Base-by-base conservation (phyloP, 1,284 basidiomycete species). In the Papiliotrema flavescens region DNA sequence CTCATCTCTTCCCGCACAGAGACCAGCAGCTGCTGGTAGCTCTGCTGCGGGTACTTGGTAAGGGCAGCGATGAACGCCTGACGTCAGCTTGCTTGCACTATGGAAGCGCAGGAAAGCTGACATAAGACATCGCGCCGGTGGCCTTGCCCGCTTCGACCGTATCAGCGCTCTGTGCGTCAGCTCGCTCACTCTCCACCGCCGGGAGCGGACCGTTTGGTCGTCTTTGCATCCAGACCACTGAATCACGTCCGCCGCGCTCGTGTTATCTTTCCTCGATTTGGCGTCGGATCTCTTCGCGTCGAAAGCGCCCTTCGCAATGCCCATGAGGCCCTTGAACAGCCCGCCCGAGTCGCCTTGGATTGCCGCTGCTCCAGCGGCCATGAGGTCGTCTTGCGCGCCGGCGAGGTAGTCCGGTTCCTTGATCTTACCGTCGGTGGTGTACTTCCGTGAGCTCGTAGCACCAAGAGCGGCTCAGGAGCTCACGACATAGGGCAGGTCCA, bases 311-410 rank as follows among this genome's bases (percentile, higher is more conserved):
- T 56, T 60, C 19, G 53, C 57, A 13, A 55, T 55, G 14, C 75
- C 65, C 56, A 82, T 74, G 24, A 80, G 60, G 19, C 76, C 75
- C 37, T 65, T 72, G 61, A 92, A 76, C 37, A 88, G 81, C 7
- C 90, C 88, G 17, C 84, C 79, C 67, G 90, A 83, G 67, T 96
- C 90, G 22, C 87, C 87, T 14, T 81, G 81, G 11, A 73, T 49
- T 50, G 72, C 74, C 39, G 61, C 63, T 57, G 70, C 62, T 8
- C 72, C 75, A 14, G 71, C 69, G 14, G 60, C 82, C 22, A 90
- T 72, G 7, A 90, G 76, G 11, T 86, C 87, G 69, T 87, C 83
- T 7, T 88, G 89, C 6, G 88, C 88, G 70, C 87, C 88, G 4
- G 84, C 81, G 3, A 84, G 83, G 19, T 90, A 78, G 72, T 94